Evolutionary conservation across 805 yeast species (phyloP).

Genomic region (Yarrowia hollandica): DNA sequence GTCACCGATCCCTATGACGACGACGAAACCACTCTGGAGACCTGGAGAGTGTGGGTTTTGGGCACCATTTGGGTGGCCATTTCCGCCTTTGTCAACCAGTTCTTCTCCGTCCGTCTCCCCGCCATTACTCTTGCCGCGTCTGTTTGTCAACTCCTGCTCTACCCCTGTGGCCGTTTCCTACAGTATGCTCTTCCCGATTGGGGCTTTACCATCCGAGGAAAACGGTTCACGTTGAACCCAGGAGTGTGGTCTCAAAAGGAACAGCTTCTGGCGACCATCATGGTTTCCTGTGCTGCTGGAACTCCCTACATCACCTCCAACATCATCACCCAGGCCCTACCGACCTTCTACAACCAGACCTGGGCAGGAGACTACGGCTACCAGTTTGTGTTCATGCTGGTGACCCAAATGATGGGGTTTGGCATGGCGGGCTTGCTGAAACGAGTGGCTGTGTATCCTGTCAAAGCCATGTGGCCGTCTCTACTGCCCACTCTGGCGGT

Average conservation of each 20-base stretch:
- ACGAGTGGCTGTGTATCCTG: constrained; percentile 50
- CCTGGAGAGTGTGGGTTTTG: constrained; percentile 48
- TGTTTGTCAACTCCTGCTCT: constrained; percentile 48
- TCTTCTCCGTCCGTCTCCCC: constrained; percentile 58
- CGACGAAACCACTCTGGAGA: constrained; percentile 47
- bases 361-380: constrained; percentile 45
- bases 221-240: constrained; percentile 52
- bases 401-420: constrained; percentile 56
- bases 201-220: constrained; percentile 45
- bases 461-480: constrained; percentile 50
- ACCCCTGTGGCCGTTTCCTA: constrained; percentile 57
- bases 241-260: constrained; percentile 68
- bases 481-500: constrained; percentile 59
- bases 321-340: constrained; percentile 39
- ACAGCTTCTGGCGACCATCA: constrained; percentile 59
- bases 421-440: constrained; percentile 57
- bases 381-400: constrained; percentile 48
- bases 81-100: constrained; percentile 57
- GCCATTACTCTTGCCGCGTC: constrained; percentile 47
- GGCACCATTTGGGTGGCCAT: constrained; percentile 48
- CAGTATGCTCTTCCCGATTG: constrained; percentile 47
- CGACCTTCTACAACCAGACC: constrained; percentile 36
- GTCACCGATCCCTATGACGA: constrained; percentile 55
- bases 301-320: constrained; percentile 32
- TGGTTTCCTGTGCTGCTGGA: constrained; percentile 37